Evolutionary conservation across 352 stramenopile species (phyloP), one percentile per base, ranked within the genome.

Genomic region (Pythium phragmiticola): DNA sequence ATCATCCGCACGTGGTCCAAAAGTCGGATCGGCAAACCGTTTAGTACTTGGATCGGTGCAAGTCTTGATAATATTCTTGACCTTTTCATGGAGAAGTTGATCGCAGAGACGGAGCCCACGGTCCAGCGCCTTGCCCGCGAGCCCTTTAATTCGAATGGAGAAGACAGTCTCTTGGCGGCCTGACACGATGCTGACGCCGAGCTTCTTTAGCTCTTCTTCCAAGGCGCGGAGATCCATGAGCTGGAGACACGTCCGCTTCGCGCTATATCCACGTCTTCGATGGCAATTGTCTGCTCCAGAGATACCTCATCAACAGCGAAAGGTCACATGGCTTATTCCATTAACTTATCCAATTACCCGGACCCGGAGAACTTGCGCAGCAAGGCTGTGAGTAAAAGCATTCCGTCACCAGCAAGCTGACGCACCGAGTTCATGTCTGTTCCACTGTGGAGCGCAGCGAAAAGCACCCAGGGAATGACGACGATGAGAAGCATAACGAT

Each of bases 151-250:
- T 65, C 82, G 80, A 51, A 94, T 78, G 0, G 81, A 84, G 16
- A 95, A 76, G 61, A 95, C 68, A 0, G 83, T 94, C 57, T 91
- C 80, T 65, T 92, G 83, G 16, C 75, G 80, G 30, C 83, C 80
- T 0, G 82, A 92, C 13, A 92, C 75, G 57, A 95, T 80, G 23
- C 37, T 75, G 46, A 94, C 87, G 0, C 83, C 87, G 13, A 94
- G 68, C 60, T 87, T 90, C 58, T 91, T 89, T 19, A 95, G 78
- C 75, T 92, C 82, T 51, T 92, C 79, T 61, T 95, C 83, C 34
- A 95, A 63, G 8, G 61, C 63, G 21, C 72, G 76, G 19, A 90
- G 60, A 57, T 90, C 77, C 57, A 82, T 68, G 19, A 21, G 23
- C 57, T 14, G 34, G 16, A 47, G 12, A 17, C n/a, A 39, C 34